phyloP scores from a whole-genome alignment of 352 stramenopile species.

The Phytophthora tubulina region DNA sequence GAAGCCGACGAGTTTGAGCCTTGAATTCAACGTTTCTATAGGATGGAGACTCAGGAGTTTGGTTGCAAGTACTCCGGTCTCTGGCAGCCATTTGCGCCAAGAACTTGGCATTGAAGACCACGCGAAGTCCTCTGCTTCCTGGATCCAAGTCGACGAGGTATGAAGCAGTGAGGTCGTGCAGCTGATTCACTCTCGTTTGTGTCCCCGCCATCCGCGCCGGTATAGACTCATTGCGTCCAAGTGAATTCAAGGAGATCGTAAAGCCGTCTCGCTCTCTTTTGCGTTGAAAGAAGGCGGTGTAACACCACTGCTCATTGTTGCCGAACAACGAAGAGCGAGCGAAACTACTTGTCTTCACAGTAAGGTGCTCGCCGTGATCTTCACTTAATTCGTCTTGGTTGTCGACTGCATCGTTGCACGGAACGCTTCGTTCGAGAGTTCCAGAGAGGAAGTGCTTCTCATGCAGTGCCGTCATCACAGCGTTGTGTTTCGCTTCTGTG shows the following conservation, averaged over 20 bases:
- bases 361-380: constrained; percentile 10
- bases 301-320: constrained; percentile 47
- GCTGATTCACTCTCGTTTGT: constrained; percentile 25
- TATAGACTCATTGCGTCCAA: constrained; percentile 3
- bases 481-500: constrained; percentile 37
- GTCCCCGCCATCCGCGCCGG: constrained; percentile 4
- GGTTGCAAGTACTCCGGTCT: neutral
- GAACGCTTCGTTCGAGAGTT: constrained; percentile 25
- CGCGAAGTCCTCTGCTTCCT: constrained; percentile 21
- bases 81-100: neutral
- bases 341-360: constrained; percentile 45
- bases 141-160: constrained; percentile 33
- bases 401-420: neutral
- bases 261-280: constrained; percentile 32
- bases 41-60: neutral
- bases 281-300: constrained; percentile 37
- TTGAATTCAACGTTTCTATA: constrained; percentile 4
- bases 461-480: constrained; percentile 40
- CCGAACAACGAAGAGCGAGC: constrained; percentile 28
- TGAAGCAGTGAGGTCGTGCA: constrained; percentile 28
- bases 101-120: constrained; percentile 38
- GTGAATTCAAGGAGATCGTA: constrained; percentile 35
- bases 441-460: constrained; percentile 38
- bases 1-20: constrained; percentile 10
- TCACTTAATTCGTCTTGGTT: neutral